Evolutionary conservation across 768 basidiomycete species (phyloP).

Genomic region (Rhodotorula babjevae): DNA sequence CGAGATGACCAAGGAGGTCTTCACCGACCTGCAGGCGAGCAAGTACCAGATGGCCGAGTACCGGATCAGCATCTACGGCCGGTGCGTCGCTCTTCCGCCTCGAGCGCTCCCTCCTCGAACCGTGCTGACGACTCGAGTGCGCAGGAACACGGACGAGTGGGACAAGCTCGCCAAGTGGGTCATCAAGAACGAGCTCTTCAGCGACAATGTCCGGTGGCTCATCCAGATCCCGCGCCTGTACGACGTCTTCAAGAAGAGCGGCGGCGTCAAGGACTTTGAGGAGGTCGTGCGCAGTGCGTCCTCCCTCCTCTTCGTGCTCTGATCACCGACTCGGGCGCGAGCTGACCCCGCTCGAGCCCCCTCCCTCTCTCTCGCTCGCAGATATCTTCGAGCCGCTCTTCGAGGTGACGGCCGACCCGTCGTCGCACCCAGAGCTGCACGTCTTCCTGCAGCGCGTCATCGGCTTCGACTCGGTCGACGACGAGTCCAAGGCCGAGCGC

Average conservation of each 20-base stretch:
- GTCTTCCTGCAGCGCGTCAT: conserved; percentile 90
- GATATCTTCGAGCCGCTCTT: conserved; percentile 91
- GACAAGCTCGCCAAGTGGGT: conserved; percentile 98
- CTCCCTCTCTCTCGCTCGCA: conserved; percentile 44
- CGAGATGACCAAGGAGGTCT: conserved; percentile 89
- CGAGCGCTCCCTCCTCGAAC: conserved; percentile 32
- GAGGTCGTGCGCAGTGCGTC: conserved; percentile 81
- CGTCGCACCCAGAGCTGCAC: conserved; percentile 85
- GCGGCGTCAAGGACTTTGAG: conserved; percentile 76
- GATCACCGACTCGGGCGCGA: too few species aligned
- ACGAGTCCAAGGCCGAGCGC: conserved; percentile 89
- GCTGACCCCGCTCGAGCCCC: too few species aligned
- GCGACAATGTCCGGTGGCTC: conserved; percentile 97
- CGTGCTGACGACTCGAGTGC: too few species aligned
- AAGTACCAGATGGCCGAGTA: conserved; percentile 98
- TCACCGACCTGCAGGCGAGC: conserved; percentile 95
- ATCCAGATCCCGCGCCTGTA: conserved; percentile 93
- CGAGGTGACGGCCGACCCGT: conserved; percentile 89
- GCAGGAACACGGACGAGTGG: conserved; percentile 64
- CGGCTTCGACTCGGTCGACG: conserved; percentile 98
- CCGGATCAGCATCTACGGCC: conserved; percentile 92
- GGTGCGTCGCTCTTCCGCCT: conserved; percentile 44
- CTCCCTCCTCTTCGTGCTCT: background rate
- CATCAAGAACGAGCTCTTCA: conserved; percentile 82
- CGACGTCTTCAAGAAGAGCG: conserved; percentile 87